These are phyloP conservation scores for Cladophialophora exuberans DNA, from an alignment of 2,329 filamentous ascomycete species.

Conservation along the genomic window DNA sequence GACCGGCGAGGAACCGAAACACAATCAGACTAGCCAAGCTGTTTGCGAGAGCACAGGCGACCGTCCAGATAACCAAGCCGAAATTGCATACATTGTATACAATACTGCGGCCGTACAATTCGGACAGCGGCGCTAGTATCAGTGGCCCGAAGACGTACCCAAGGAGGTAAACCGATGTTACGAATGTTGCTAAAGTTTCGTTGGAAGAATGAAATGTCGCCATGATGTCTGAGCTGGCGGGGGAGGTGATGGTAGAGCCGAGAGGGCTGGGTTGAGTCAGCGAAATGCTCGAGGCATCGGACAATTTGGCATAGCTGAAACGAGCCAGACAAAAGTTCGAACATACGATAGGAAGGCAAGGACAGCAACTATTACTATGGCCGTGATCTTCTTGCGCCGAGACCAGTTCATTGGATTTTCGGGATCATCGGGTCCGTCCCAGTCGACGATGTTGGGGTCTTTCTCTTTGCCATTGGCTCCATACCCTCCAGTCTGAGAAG, in stretches of 20 bases:
- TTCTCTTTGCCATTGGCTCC: too few species aligned
- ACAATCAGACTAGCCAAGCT: constrained; percentile 59
- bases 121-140: constrained; percentile 57
- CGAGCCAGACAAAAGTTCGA: neutral
- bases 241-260: constrained; percentile 63
- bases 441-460: too few species aligned
- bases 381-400: constrained; percentile 60
- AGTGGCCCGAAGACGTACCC: constrained; percentile 58
- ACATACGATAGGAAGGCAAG: constrained; percentile 61
- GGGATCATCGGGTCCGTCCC: constrained; percentile 58
- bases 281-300: neutral
- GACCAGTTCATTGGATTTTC: constrained; percentile 59
- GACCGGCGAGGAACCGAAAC: constrained; percentile 61
- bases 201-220: constrained; percentile 52
- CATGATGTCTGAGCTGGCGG: constrained; percentile 56
- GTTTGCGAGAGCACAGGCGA: constrained; percentile 61
- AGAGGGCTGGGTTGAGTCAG: constrained; percentile 48
- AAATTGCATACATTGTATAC: constrained; percentile 59
- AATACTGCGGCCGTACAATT: constrained; percentile 59
- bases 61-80: constrained; percentile 61
- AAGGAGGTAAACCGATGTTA: constrained; percentile 60
- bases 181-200: constrained; percentile 49
- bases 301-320: neutral
- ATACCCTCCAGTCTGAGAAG: too few species aligned
- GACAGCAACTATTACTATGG: constrained; percentile 57